Evolutionary conservation across 176 grass and related monocot genomes (phyloP).

Genomic region (Ampelocalamus luodianensis): DNA sequence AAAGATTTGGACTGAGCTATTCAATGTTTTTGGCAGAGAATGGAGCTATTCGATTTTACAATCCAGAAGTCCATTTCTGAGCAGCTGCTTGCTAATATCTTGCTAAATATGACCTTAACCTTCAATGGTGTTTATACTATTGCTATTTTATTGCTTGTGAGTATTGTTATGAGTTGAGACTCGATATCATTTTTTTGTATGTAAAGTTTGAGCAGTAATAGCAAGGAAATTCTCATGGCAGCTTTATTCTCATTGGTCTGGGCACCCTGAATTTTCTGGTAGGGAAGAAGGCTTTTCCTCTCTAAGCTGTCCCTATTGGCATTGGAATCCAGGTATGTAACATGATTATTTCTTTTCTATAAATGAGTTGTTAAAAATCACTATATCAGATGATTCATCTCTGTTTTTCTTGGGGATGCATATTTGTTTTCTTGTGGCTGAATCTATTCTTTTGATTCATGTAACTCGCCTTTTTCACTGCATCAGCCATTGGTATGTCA

Average conservation of each 20-base stretch:
- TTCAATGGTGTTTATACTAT: neutral
- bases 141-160: neutral
- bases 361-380: slow-evolving; percentile 35
- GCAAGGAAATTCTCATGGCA: slow-evolving; percentile 33
- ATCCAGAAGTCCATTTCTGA: neutral
- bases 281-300: slow-evolving; percentile 27
- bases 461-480: slow-evolving; percentile 46
- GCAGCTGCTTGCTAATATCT: neutral
- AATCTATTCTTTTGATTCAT: slow-evolving; percentile 55
- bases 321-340: slow-evolving; percentile 13
- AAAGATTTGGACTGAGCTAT: slow-evolving; percentile 31
- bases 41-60: neutral
- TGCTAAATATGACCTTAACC: neutral
- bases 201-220: slow-evolving; percentile 29
- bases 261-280: slow-evolving; percentile 28
- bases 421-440: slow-evolving; percentile 47
- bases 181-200: neutral
- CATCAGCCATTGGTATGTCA: slow-evolving; percentile 46
- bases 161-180: neutral
- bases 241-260: slow-evolving; percentile 26
- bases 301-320: slow-evolving; percentile 30
- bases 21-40: slow-evolving; percentile 2
- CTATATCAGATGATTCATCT: slow-evolving; percentile 38
- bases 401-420: slow-evolving; percentile 18
- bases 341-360: slow-evolving; percentile 29